Evolutionary conservation across 148 eudicot genomes (phyloP).

Genomic region (Polygonum maritimum): DNA sequence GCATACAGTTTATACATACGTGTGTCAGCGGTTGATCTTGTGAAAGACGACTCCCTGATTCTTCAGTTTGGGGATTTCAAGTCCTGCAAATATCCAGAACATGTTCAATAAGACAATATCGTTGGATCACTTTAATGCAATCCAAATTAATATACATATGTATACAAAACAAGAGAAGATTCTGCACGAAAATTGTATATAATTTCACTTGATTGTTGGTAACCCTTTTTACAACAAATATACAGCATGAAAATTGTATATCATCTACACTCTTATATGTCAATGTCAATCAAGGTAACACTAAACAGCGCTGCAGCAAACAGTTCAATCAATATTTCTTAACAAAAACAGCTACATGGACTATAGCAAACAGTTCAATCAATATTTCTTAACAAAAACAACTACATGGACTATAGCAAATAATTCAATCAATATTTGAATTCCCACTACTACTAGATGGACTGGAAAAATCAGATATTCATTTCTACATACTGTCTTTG

Average conservation of each 20-base stretch:
- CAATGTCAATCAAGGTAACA: background rate
- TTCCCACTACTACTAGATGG: no score
- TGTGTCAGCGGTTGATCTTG: background rate
- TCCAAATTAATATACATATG: background rate
- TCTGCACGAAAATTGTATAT: background rate
- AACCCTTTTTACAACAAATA: background rate
- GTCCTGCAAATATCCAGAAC: background rate
- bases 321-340: background rate
- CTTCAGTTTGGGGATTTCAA: background rate
- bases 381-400: background rate
- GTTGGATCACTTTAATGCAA: background rate
- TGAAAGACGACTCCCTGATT: background rate
- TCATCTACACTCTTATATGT: background rate
- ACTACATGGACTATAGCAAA: background rate
- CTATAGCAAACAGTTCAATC: background rate
- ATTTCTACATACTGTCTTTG: background rate
- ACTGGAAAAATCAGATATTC: background rate
- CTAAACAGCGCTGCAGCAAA: background rate
- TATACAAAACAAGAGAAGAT: background rate
- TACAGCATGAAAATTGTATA: background rate
- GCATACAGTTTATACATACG: background rate
- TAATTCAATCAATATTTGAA: background rate
- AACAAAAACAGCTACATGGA: background rate
- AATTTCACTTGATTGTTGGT: background rate
- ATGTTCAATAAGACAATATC: background rate